Percentiles rank a stretch among this genome's conserved stretches.
phyloP scores from a whole-genome alignment of 768 basidiomycete species.

The Trametes coccinea region DNA sequence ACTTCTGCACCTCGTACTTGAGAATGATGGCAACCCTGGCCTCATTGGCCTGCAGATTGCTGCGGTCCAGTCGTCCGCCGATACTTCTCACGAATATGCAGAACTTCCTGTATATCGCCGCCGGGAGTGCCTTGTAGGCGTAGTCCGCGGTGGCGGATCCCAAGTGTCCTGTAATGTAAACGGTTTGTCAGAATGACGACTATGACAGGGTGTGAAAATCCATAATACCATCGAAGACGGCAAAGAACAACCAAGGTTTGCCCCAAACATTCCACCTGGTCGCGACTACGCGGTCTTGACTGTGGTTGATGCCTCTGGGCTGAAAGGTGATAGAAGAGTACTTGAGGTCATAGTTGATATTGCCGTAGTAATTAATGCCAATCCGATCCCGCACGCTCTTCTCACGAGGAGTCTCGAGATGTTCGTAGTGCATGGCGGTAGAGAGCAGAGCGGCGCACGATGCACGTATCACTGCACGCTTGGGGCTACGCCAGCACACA shows the following conservation, averaged over 20 bases:
- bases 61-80: not conserved
- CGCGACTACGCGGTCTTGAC: too few relatives aligned
- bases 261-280: not conserved
- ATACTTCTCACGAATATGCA: not conserved
- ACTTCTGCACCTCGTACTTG: not conserved
- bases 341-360: too few relatives aligned
- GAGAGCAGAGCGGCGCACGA: too few relatives aligned
- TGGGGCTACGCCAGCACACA: too few relatives aligned
- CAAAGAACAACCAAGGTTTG: not conserved
- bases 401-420: too few relatives aligned
- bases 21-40: not conserved
- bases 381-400: too few relatives aligned
- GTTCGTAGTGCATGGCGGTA: too few relatives aligned
- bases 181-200: too few relatives aligned
- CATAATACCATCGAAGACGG: not conserved
- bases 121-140: not conserved
- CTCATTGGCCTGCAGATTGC: not conserved
- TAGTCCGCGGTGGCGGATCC: not conserved
- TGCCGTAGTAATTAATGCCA: too few relatives aligned
- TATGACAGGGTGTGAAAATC: not conserved
- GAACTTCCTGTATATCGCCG: not conserved
- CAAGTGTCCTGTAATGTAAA: not conserved
- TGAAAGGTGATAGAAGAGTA: too few relatives aligned
- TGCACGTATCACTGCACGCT: too few relatives aligned
- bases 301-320: too few relatives aligned